phyloP scores from a whole-genome alignment of 306 rosid genomes.

The Coriaria nepalensis region DNA sequence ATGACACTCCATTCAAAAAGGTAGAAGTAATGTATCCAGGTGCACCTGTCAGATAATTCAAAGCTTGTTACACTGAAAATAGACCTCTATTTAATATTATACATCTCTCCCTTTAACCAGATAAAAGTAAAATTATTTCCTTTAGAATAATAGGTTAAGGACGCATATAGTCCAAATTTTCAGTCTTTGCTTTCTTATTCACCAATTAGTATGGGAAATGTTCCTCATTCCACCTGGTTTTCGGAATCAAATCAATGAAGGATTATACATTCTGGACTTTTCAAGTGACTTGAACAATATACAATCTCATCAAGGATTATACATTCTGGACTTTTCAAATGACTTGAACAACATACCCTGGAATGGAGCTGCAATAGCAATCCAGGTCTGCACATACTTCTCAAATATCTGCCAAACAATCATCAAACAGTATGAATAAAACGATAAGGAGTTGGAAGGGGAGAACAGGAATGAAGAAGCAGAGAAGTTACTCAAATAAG shows the following conservation, averaged over 20 bases:
- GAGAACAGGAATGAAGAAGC: no score
- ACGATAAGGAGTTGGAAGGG: constrained; percentile 12
- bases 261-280: neutral
- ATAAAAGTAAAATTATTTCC: no score
- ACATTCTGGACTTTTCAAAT: neutral
- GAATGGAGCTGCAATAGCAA: constrained; percentile 89
- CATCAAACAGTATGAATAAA: constrained; percentile 7
- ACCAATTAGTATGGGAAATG: no score
- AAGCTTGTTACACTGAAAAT: no score
- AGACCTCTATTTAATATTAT: no score
- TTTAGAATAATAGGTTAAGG: no score
- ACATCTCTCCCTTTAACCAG: no score
- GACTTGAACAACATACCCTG: constrained; percentile 47
- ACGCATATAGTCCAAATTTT: no score
- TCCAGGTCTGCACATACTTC: constrained; percentile 93
- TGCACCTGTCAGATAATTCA: constrained; percentile 56
- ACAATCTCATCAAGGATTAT: no score
- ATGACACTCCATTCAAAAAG: constrained; percentile 86
- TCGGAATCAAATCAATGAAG: no score
- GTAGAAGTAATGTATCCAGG: constrained; percentile 70
- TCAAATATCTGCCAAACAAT: constrained; percentile 71
- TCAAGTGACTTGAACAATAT: constrained; percentile 14
- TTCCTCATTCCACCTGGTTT: no score
- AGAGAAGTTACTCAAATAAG: constrained; percentile 5
- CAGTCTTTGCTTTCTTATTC: no score